phyloP scores from a whole-genome alignment of 352 stramenopile genomes.

The Phytophthora niederhauseri region DNA sequence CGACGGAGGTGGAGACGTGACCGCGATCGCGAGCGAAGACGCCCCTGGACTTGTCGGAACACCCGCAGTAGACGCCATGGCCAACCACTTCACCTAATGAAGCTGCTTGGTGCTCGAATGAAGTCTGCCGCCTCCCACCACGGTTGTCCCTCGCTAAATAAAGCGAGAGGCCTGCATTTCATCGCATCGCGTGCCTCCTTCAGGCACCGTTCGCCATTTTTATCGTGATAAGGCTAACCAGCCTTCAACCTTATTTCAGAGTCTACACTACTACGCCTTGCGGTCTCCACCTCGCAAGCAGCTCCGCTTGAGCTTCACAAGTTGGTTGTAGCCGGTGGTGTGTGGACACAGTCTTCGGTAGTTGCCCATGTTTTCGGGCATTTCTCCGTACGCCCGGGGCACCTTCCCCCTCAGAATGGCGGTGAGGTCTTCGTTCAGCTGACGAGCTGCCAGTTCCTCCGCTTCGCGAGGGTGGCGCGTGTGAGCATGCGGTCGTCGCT shows the following conservation, averaged over 20 bases:
- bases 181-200: background rate
- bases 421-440: slow-evolving; percentile 77
- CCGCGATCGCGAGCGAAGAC: slow-evolving; percentile 9
- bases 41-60: slow-evolving; percentile 3
- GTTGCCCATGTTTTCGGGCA: slow-evolving; percentile 61
- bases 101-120: slow-evolving; percentile 1
- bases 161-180: slow-evolving; percentile 9
- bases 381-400: slow-evolving; percentile 65
- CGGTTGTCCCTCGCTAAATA: slow-evolving; percentile 17
- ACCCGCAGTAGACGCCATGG: slow-evolving; percentile 21
- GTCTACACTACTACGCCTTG: background rate
- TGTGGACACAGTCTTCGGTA: slow-evolving; percentile 69
- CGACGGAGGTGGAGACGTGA: slow-evolving; percentile 25
- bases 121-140: slow-evolving; percentile 1
- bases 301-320: slow-evolving; percentile 70
- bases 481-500: slow-evolving; percentile 62
- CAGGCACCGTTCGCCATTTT: slow-evolving; percentile 1
- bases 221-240: too few species aligned
- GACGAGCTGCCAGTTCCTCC: slow-evolving; percentile 49
- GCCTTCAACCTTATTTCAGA: background rate
- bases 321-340: slow-evolving; percentile 75
- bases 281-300: slow-evolving; percentile 35
- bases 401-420: slow-evolving; percentile 62
- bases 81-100: background rate
- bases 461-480: slow-evolving; percentile 56